Evolutionary conservation across 306 rosid species (phyloP), one percentile per base, ranked within the genome.

Genomic region (Geum urbanum): DNA sequence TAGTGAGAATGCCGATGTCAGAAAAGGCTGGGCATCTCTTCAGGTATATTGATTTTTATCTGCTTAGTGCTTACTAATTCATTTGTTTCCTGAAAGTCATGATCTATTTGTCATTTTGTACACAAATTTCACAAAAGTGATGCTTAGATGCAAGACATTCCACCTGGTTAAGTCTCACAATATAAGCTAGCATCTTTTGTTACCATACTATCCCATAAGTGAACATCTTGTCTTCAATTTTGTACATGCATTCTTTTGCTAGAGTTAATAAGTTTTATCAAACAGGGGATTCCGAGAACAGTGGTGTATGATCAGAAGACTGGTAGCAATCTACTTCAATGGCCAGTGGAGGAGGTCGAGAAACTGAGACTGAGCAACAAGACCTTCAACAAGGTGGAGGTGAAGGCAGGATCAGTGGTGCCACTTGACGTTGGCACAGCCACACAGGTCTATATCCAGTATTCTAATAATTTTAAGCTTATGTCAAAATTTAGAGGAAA

Each of bases 1-100:
- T n/a, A 87, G 86, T n/a, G 98, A 92, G 77, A 53, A 16, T 76
- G 84, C 92, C 61, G 98, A 92, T 69, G 72, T 92, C 6, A 62
- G 84, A 74, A 92, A 92, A 76, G 95, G 97, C 19, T 89, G 98
- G 98, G 96, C 98, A 5, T 92, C 95, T 1, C 35, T 92, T 76
- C 95, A 84, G 87, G 97, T 91, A 74, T 5, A 44, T 10, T 16
- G 9, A 47, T 49, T 62, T 48, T 35, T 15, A 32, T 35, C 12
- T 56, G 62, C 62, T 56, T n/a, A n/a, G n/a, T n/a, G n/a, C n/a
- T n/a, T n/a, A n/a, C n/a, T n/a, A n/a, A n/a, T n/a, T 14, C 16
- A 3, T 48, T 48, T 48, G 0, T 48, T 48, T 48, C 14, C 37
- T 32, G 3, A 32, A 32, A 32, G 37, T 1, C 37, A 1, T 32